These are phyloP conservation scores for Cladophialophora yegresii DNA, from an alignment of 2,329 filamentous ascomycete genomes.

Conservation along the genomic window DNA sequence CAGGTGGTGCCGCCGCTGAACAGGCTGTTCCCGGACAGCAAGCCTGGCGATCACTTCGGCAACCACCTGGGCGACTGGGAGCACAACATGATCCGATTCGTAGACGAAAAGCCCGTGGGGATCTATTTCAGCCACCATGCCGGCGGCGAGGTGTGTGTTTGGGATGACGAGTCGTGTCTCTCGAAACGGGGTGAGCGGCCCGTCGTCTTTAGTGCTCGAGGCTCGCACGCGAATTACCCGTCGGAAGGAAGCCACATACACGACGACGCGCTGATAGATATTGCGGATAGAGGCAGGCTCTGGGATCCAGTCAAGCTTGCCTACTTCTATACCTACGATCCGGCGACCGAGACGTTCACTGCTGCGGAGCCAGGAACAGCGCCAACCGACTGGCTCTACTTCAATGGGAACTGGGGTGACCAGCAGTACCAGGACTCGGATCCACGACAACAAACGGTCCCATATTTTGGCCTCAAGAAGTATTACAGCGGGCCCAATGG, in stretches of 20 bases:
- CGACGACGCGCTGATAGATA: slow-evolving; percentile 64
- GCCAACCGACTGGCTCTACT: slow-evolving; percentile 87
- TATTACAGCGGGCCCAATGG: slow-evolving; percentile 87
- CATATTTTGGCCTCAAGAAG: slow-evolving; percentile 88
- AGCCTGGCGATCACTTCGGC: slow-evolving; percentile 69
- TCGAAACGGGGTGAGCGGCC: slow-evolving; percentile 44
- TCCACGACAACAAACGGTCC: slow-evolving; percentile 69
- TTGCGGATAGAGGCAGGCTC: slow-evolving; percentile 70
- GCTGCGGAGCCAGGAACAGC: slow-evolving; percentile 60
- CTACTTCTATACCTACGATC: slow-evolving; percentile 78
- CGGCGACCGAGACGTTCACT: slow-evolving; percentile 53
- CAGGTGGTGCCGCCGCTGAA: slow-evolving; percentile 55
- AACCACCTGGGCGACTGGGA: slow-evolving; percentile 99
- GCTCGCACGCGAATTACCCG: slow-evolving; percentile 82
- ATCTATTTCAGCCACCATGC: slow-evolving; percentile 67
- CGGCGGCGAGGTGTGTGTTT: slow-evolving; percentile 64
- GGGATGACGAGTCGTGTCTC: slow-evolving; percentile 42
- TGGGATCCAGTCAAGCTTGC: slow-evolving; percentile 84
- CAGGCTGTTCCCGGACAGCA: slow-evolving; percentile 43
- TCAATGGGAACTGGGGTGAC: slow-evolving; percentile 86
- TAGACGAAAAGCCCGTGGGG: slow-evolving; percentile 71
- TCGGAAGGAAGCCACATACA: slow-evolving; percentile 74
- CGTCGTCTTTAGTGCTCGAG: slow-evolving; percentile 85
- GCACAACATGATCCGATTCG: slow-evolving; percentile 87
- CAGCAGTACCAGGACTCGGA: slow-evolving; percentile 83